Percentiles rank a stretch among this genome's conserved stretches.
phyloP scores from a whole-genome alignment of 192 early-diverging fungal species.

The Obelidium mucronatum region DNA sequence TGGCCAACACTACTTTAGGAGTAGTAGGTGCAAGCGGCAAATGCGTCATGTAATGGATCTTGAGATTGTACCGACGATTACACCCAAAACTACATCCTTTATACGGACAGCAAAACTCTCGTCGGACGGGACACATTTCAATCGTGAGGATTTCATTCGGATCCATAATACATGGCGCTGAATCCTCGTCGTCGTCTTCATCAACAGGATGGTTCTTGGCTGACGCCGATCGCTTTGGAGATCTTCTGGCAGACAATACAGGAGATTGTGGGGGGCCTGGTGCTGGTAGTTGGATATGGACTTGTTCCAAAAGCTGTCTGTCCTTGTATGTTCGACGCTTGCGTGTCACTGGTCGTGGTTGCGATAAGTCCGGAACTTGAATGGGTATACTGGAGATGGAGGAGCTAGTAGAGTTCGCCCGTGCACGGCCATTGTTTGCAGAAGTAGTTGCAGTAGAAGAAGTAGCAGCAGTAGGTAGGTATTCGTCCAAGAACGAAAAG shows the following conservation, averaged over 20 bases:
- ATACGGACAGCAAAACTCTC: conserved; percentile 8
- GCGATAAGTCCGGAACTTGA: background rate
- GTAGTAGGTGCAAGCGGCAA: background rate
- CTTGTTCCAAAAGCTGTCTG: background rate
- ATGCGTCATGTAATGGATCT: conserved; percentile 30
- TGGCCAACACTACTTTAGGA: background rate
- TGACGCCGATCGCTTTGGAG: background rate
- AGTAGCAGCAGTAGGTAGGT: background rate
- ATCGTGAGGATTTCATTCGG: background rate
- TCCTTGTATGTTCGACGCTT: background rate
- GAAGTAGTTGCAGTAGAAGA: background rate
- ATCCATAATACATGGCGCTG: background rate
- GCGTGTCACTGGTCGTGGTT: background rate
- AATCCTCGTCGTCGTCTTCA: background rate
- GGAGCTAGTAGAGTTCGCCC: background rate
- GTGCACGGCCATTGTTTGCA: background rate
- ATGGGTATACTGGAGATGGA: background rate
- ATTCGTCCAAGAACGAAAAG: background rate
- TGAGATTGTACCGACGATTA: conserved; percentile 24
- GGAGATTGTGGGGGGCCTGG: background rate
- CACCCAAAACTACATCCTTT: background rate
- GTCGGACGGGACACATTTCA: background rate
- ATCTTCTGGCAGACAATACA: background rate
- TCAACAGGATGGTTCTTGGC: background rate
- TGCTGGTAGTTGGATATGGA: background rate